Conservation (phyloP, 2,329 filamentous ascomycete genomes). For the Venturia oleaginea region DNA sequence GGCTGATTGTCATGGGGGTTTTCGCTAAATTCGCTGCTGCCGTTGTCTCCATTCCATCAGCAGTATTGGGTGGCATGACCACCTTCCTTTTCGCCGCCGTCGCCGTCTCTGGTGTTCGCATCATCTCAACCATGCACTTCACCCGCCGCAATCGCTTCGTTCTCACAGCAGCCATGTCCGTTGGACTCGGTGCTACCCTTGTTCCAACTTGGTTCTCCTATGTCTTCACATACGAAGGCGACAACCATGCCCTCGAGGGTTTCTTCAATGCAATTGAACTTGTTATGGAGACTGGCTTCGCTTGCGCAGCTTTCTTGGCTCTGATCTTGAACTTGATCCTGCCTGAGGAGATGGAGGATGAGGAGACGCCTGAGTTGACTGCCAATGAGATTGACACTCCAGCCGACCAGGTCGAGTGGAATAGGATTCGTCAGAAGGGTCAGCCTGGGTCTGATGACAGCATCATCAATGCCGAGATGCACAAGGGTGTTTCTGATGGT, state of each 20-base stretch:
- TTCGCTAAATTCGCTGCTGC: conserved; percentile 77
- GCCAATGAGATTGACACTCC: conserved; percentile 10
- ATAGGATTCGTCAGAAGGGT: conserved; percentile 10
- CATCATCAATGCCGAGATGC: background rate
- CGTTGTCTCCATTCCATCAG: conserved; percentile 61
- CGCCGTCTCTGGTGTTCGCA: conserved; percentile 66
- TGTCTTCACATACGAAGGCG: conserved; percentile 64
- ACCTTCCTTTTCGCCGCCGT: conserved; percentile 75
- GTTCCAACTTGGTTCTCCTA: conserved; percentile 54
- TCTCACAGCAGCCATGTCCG: conserved; percentile 61
- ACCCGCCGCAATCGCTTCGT: conserved; percentile 77
- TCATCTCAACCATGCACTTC: conserved; percentile 63
- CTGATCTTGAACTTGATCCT: conserved; percentile 66
- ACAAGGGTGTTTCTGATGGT: background rate
- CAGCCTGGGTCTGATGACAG: conserved; percentile 4
- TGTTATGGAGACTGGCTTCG: conserved; percentile 52
- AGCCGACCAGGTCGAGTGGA: conserved; percentile 12
- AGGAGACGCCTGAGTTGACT: conserved; percentile 14
- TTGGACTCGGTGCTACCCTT: conserved; percentile 53
- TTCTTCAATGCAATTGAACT: conserved; percentile 59
- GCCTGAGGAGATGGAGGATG: conserved; percentile 48
- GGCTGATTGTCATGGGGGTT: conserved; percentile 66
- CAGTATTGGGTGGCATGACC: conserved; percentile 45
- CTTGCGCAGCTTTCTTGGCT: conserved; percentile 63
- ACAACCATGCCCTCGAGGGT: conserved; percentile 58